phyloP scores from a whole-genome alignment of 495 filamentous ascomycete species.

The Penicillium goetzii region DNA sequence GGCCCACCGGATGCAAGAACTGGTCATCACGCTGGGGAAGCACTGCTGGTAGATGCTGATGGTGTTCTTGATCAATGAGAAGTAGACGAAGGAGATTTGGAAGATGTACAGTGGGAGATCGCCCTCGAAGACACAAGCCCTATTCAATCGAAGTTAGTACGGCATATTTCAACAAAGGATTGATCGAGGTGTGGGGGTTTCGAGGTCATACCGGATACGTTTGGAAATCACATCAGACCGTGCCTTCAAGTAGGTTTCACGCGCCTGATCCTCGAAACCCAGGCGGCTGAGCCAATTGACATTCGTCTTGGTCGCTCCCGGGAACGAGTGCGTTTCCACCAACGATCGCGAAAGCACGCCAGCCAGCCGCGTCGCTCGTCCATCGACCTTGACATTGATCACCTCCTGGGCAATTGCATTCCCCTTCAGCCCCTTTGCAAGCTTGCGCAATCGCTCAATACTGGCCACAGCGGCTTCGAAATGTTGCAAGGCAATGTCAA shows the following conservation, averaged over 20 bases:
- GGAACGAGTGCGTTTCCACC: constrained; percentile 71
- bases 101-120: constrained; percentile 90
- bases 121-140: constrained; percentile 92
- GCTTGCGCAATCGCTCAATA: constrained; percentile 79
- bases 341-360: constrained; percentile 73
- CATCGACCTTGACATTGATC: constrained; percentile 86
- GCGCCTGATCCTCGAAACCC: constrained; percentile 86
- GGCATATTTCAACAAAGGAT: background rate
- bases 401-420: constrained; percentile 86
- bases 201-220: constrained; percentile 66
- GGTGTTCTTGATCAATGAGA: constrained; percentile 90
- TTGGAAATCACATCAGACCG: constrained; percentile 75
- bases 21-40: constrained; percentile 84
- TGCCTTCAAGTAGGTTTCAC: constrained; percentile 82
- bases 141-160: constrained; percentile 30
- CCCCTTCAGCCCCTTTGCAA: constrained; percentile 78
- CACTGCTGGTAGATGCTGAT: constrained; percentile 85
- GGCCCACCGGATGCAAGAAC: constrained; percentile 93
- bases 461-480: constrained; percentile 82
- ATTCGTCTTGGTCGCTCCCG: constrained; percentile 69
- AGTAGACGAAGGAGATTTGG: constrained; percentile 95
- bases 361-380: constrained; percentile 79
- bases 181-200: too few species aligned
- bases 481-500: constrained; percentile 87
- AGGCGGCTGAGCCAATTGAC: constrained; percentile 82